These are phyloP conservation scores for Pyrenochaeta sp. DNA, from an alignment of 2,329 filamentous ascomycete genomes.

Conservation along the genomic window DNA sequence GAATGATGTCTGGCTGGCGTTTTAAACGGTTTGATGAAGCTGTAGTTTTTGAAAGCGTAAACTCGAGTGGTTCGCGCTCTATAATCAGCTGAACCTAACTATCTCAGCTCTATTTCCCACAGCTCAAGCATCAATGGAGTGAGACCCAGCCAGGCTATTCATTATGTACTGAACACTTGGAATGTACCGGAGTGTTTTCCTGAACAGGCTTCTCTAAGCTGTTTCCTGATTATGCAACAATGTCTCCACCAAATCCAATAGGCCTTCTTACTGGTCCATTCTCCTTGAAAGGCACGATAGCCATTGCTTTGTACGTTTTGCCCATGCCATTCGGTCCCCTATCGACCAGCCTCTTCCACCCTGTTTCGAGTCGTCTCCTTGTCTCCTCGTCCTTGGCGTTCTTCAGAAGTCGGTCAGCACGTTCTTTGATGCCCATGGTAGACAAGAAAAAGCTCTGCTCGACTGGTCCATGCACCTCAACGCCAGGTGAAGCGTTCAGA, in stretches of 20 bases:
- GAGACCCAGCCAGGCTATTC: too few relatives aligned
- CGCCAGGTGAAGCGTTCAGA: constrained; percentile 74
- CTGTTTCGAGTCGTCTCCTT: constrained; percentile 68
- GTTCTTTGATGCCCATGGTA: constrained; percentile 76
- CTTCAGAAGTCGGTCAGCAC: constrained; percentile 40
- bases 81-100: too few relatives aligned
- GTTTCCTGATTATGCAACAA: constrained; percentile 5
- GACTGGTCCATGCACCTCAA: constrained; percentile 93
- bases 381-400: constrained; percentile 50
- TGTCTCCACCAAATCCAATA: constrained; percentile 87
- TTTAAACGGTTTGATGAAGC: too few relatives aligned
- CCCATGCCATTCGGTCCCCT: constrained; percentile 87
- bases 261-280: constrained; percentile 77
- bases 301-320: constrained; percentile 90
- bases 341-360: constrained; percentile 86
- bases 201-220: too few relatives aligned
- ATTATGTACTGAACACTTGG: too few relatives aligned
- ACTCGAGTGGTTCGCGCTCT: too few relatives aligned
- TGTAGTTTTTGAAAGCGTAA: too few relatives aligned
- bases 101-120: too few relatives aligned
- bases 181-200: too few relatives aligned
- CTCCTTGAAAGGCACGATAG: constrained; percentile 74
- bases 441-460: constrained; percentile 83
- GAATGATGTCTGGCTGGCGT: too few relatives aligned
- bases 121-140: too few relatives aligned